These are phyloP conservation scores for Pleurotus salmoneostramineus DNA, from an alignment of 768 basidiomycete genomes.

Conservation along the genomic window DNA sequence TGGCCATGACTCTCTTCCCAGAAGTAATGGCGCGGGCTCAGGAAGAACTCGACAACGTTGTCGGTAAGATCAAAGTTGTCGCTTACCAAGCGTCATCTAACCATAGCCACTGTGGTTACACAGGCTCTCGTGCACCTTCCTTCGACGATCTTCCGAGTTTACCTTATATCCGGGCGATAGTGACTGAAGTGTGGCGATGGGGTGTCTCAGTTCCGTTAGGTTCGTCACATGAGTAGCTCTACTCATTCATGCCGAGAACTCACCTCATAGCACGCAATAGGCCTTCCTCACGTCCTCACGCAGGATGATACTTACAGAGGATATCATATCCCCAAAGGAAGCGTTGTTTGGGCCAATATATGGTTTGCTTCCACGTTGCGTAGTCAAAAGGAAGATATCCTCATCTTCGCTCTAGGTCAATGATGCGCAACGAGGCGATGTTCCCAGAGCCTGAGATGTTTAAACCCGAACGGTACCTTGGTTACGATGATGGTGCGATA, in stretches of 20 bases:
- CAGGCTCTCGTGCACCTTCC: background rate
- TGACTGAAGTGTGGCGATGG: conserved; percentile 6
- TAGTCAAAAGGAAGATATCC: too few relatives aligned
- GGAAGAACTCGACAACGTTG: conserved; percentile 1
- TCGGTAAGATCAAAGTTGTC: background rate
- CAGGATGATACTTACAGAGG: conserved; percentile 12
- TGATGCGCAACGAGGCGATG: conserved; percentile 21
- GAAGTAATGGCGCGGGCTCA: conserved; percentile 6
- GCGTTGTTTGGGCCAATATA: conserved; percentile 13
- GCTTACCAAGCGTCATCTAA: too few relatives aligned
- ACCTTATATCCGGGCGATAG: conserved; percentile 6
- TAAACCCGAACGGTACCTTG: conserved; percentile 23
- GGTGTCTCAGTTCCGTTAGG: conserved; percentile 1
- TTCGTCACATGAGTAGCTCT: background rate
- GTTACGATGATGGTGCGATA: background rate
- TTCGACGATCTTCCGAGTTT: background rate
- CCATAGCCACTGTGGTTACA: background rate
- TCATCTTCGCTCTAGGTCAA: conserved; percentile 5
- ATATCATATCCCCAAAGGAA: conserved; percentile 16
- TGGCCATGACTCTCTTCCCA: conserved; percentile 24
- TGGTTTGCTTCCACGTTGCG: conserved; percentile 10
- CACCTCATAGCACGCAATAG: background rate
- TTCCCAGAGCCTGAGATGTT: conserved; percentile 23
- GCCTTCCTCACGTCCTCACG: conserved; percentile 3
- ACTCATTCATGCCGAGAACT: background rate